Evolutionary conservation across 2,329 filamentous ascomycete genomes (phyloP).

Genomic region (Hypoxylon sp.): DNA sequence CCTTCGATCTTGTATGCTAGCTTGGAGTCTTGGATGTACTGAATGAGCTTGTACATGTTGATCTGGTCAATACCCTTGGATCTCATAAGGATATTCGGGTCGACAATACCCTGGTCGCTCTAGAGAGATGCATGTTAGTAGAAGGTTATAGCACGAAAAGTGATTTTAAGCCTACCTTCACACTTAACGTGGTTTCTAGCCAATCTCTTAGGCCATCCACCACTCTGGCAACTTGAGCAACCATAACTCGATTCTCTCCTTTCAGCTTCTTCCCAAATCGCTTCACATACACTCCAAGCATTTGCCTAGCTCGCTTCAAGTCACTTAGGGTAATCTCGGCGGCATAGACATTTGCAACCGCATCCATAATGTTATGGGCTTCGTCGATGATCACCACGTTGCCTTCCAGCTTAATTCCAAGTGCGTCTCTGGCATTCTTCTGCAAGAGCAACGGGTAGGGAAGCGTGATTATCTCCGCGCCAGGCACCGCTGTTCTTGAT

Average conservation of each 20-base stretch:
- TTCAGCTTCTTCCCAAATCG: slow-evolving; percentile 89
- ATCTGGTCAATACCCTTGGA: slow-evolving; percentile 94
- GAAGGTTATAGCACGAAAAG: slow-evolving; percentile 3
- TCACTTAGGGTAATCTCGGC: slow-evolving; percentile 78
- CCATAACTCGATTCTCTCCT: slow-evolving; percentile 89
- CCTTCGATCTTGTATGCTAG: slow-evolving; percentile 94
- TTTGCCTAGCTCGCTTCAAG: slow-evolving; percentile 74
- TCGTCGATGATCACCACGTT: slow-evolving; percentile 97
- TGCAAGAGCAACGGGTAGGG: slow-evolving; percentile 93
- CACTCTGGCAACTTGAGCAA: slow-evolving; percentile 85
- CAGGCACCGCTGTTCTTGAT: slow-evolving; percentile 82
- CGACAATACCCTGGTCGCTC: slow-evolving; percentile 71
- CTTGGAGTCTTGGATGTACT: slow-evolving; percentile 91
- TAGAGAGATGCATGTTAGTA: slow-evolving; percentile 41
- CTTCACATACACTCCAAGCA: slow-evolving; percentile 83
- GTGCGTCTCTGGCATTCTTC: slow-evolving; percentile 83
- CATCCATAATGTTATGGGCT: slow-evolving; percentile 97
- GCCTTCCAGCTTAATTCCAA: slow-evolving; percentile 84
- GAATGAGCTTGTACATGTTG: slow-evolving; percentile 87
- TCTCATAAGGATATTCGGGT: slow-evolving; percentile 75
- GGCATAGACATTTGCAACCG: slow-evolving; percentile 86
- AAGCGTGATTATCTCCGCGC: slow-evolving; percentile 88
- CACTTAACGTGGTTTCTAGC: slow-evolving; percentile 63
- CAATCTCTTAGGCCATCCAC: slow-evolving; percentile 80
- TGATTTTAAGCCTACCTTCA: slow-evolving; percentile 52